Evolutionary conservation across 129 eudicot genomes (phyloP), one percentile per base, ranked within the genome.

Genomic region (Oenanthe sinensis): DNA sequence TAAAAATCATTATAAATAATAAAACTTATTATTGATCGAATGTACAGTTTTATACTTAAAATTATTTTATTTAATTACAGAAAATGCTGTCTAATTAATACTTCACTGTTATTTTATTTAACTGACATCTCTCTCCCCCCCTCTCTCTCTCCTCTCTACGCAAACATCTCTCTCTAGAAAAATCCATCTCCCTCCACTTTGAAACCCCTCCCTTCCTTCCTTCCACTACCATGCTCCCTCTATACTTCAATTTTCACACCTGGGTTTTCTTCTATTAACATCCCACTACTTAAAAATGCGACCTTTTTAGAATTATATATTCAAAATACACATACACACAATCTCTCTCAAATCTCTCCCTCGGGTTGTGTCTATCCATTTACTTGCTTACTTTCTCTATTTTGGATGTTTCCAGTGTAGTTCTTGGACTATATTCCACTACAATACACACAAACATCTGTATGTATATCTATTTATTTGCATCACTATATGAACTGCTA

Each of bases 171-270:
- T 28, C 22, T 28, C 10, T 65, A 28, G 39, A 67, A 67, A 67
- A 67, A 67, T 26, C 68, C 14, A 13, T 58, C 68, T 67, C 72
- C 72, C 72, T 67, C 72, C 72, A 67, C 72, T 67, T 60, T 12
- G 68, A 60, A n/a, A 60, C 36, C 33, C 36, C 68, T 60, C 68
- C 33, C 33, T 60, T 3, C n/a, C 68, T 60, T 60, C 68, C 33
- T 60, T 60, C 68, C 68, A 60, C 68, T 60, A 60, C 68, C 67
- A 60, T 60, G 68, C 68, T n/a, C 33, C 33, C 68, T 60, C 67
- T n/a, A 2, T 2, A 67, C 72, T 67, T 67, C 8, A 67, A 67
- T 33, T 60, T 65, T 67, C 72, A 67, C 33, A 67, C 72, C 72
- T 67, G 72, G 72, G 39, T 30, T 67, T 67, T 15, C 72, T 30